phyloP scores from a whole-genome alignment of 1,139 yeast species.

The Entelexis paramagnoliae region DNA sequence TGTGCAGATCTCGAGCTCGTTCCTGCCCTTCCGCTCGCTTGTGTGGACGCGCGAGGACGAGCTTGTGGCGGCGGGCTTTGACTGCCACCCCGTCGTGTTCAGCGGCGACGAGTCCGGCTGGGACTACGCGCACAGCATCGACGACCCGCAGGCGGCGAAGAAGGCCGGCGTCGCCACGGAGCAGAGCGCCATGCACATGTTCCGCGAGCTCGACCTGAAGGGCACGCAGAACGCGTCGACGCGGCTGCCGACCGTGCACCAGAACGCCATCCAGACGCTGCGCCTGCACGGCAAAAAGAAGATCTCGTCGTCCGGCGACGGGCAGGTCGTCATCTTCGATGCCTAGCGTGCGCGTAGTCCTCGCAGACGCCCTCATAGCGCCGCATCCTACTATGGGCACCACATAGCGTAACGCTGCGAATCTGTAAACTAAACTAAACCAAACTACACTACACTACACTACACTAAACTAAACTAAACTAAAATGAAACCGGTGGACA shows the following conservation, averaged over 20 bases:
- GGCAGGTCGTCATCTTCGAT: constrained; percentile 66
- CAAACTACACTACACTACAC: no score
- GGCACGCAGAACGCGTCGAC: constrained; percentile 53
- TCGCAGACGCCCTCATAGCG: no score
- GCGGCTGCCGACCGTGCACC: constrained; percentile 70
- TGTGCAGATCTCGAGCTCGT: constrained; percentile 50
- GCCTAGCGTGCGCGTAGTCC: constrained; percentile 25
- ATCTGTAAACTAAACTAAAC: no score
- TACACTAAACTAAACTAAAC: no score
- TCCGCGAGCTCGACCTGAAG: constrained; percentile 88
- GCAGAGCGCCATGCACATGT: constrained; percentile 78
- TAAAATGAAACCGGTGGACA: no score
- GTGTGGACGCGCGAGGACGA: constrained; percentile 56
- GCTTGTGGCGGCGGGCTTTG: constrained; percentile 83
- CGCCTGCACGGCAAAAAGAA: constrained; percentile 37
- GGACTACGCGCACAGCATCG: constrained; percentile 55
- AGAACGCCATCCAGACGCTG: constrained; percentile 72
- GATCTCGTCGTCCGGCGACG: constrained; percentile 77
- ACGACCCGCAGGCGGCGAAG: constrained; percentile 41
- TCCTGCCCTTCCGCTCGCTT: constrained; percentile 71
- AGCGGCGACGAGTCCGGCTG: constrained; percentile 61
- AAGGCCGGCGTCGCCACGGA: constrained; percentile 49
- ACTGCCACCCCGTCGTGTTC: constrained; percentile 81
- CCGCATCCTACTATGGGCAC: no score
- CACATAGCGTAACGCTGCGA: no score